phyloP scores from a whole-genome alignment of 345 rosid genomes.

The Erodium maritimum region DNA sequence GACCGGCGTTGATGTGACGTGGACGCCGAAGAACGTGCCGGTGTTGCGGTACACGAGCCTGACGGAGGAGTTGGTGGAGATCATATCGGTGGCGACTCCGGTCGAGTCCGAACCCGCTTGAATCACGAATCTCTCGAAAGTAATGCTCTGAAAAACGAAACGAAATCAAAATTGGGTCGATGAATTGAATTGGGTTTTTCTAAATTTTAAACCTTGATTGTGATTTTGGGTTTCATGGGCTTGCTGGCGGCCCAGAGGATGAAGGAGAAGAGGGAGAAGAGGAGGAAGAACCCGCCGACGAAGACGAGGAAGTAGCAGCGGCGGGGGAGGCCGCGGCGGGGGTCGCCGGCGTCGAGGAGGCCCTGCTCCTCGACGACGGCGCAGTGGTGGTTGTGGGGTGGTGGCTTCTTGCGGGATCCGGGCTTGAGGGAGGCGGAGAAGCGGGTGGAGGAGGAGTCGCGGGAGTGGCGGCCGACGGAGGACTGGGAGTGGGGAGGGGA shows the following conservation, averaged over 20 bases:
- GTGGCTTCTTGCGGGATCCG: conserved; percentile 83
- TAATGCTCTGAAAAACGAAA: conserved; percentile 42
- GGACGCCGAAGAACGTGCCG: conserved; percentile 92
- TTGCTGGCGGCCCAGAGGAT: conserved; percentile 85
- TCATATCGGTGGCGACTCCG: conserved; percentile 90
- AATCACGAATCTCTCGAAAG: conserved; percentile 57
- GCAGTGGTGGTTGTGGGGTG: conserved; percentile 61
- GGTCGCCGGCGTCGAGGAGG: conserved; percentile 71
- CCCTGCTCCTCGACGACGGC: conserved; percentile 91
- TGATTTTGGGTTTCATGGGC: conserved; percentile 80
- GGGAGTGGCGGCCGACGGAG: conserved; percentile 80
- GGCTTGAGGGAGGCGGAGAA: too few species aligned
- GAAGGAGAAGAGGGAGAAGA: conserved; percentile 71
- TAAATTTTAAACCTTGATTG: conserved; percentile 69
- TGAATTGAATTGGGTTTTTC: not conserved
- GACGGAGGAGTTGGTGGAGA: conserved; percentile 63
- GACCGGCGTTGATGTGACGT: conserved; percentile 62
- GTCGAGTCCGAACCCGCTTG: conserved; percentile 90
- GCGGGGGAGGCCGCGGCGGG: conserved; percentile 54
- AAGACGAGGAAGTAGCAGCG: conserved; percentile 73
- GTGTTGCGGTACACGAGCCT: conserved; percentile 68
- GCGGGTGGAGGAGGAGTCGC: conserved; percentile 81
- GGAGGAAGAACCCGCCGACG: conserved; percentile 63
- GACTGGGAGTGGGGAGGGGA: conserved; percentile 95
- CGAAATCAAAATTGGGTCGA: not conserved